Evolutionary conservation across 192 early-diverging fungal species (phyloP), one percentile per base, ranked within the genome.

Genomic region (Phycomyces blakesleeanus): DNA sequence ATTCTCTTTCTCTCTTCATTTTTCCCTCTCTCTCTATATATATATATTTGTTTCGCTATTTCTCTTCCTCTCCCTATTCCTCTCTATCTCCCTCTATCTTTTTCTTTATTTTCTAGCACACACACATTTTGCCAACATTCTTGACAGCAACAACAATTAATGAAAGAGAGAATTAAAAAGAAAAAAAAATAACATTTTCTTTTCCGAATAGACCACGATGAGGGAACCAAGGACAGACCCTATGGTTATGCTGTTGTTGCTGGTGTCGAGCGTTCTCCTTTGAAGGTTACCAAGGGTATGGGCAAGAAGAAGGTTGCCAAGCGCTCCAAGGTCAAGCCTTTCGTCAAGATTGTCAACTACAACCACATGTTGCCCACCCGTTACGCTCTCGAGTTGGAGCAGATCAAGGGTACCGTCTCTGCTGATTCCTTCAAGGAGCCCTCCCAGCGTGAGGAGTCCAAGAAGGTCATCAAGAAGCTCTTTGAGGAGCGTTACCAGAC

Each of bases 291-390:
- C 81, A 89, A 89, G 83, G 72, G 82, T 74, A 98, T 98, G 96
- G 87, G 89, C 67, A 87, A 87, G 80, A 95, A 94, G 89, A 89
- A 87, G 83, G 88, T 98, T 55, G 93, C 93, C 67, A 93, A 94
- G 81, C 92, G 97, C 63, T 95, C 93, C 73, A 87, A 85, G 78
- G 95, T 99, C 77, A 98, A 98, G 95, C 89, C 96, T 72, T 99
- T 99, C 85, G 84, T 99, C 82, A 96, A 97, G 87, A 82, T 86
- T 64, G 81, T 99, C 81, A 99, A 99, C 93, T 98, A 94, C 90
- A 92, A 96, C 78, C 97, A 99, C 88, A 74, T 99, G 63, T 97
- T 99, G 95, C 97, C 97, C 79, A 99, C 97, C 74, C 88, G 89
- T 65, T 98, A 98, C 82, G 91, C 86, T 85, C 85, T 97, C 59